A percentile compares a stretch with the other conserved stretches of the same genome.
Conservation (phyloP, 495 filamentous ascomycete species). For the Daldinia loculata region DNA sequence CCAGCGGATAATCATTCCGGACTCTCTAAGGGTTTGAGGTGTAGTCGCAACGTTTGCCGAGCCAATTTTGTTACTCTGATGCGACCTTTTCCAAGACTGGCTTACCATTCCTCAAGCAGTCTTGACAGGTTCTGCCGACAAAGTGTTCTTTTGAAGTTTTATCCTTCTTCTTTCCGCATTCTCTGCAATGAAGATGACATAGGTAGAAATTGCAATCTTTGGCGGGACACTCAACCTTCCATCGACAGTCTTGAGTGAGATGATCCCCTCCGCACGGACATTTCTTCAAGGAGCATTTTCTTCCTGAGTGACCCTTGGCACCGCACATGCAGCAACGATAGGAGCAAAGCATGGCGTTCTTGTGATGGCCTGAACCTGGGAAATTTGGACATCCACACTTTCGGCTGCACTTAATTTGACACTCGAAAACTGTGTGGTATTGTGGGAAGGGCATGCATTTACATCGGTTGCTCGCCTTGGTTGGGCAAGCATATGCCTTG, state of each 20-base stretch:
- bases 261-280: conserved; percentile 50
- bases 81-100: conserved; percentile 5
- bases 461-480: conserved; percentile 47
- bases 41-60: not conserved
- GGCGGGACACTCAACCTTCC: conserved; percentile 49
- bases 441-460: conserved; percentile 52
- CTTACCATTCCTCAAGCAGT: conserved; percentile 42
- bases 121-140: conserved; percentile 44
- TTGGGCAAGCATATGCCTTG: conserved; percentile 40
- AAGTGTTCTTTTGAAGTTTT: conserved; percentile 43
- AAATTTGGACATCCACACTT: conserved; percentile 38
- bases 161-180: conserved; percentile 45
- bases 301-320: conserved; percentile 47
- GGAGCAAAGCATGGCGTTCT: conserved; percentile 49
- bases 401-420: conserved; percentile 47
- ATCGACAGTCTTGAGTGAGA: conserved; percentile 52
- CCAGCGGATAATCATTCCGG: too few species aligned
- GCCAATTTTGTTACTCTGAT: too few species aligned
- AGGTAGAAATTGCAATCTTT: conserved; percentile 44
- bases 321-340: conserved; percentile 56
- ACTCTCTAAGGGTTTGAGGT: not conserved
- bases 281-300: conserved; percentile 42
- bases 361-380: conserved; percentile 42
- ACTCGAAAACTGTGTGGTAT: conserved; percentile 45
- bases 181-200: conserved; percentile 51